These are phyloP conservation scores for Coniella lustricola DNA, from an alignment of 2,329 filamentous ascomycete species.

Conservation along the genomic window DNA sequence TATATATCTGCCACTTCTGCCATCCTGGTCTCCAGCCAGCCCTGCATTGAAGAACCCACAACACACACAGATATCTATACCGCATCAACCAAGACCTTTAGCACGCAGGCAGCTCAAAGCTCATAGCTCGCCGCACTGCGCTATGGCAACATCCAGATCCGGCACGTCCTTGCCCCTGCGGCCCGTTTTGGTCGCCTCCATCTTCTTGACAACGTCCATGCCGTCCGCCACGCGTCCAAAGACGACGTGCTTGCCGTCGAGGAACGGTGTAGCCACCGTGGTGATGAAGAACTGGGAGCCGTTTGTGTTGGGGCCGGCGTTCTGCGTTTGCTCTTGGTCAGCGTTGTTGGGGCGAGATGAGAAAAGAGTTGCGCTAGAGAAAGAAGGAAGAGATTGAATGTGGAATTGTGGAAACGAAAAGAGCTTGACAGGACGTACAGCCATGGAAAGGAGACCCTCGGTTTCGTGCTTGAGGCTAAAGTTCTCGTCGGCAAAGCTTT, in stretches of 20 bases:
- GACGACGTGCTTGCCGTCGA: constrained; percentile 91
- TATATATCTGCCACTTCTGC: too few relatives aligned
- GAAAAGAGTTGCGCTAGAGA: neutral
- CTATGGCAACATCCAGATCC: constrained; percentile 74
- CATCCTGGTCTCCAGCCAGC: too few relatives aligned
- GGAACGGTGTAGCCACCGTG: constrained; percentile 74
- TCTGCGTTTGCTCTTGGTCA: constrained; percentile 45
- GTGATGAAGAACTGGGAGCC: constrained; percentile 98
- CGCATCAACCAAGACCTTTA: too few relatives aligned
- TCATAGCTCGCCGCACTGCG: constrained; percentile 93
- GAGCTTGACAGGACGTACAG: too few relatives aligned
- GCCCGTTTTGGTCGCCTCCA: constrained; percentile 83
- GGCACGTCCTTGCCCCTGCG: constrained; percentile 69
- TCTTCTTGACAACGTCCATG: constrained; percentile 84
- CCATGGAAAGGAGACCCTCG: constrained; percentile 85
- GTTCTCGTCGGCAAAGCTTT: constrained; percentile 85
- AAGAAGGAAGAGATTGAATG: neutral
- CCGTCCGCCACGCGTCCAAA: constrained; percentile 88
- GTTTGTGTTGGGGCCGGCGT: constrained; percentile 86
- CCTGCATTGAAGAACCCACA: too few relatives aligned
- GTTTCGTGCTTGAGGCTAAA: constrained; percentile 72
- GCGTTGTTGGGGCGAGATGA: neutral
- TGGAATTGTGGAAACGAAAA: too few relatives aligned
- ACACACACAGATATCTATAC: too few relatives aligned
- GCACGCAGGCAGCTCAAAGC: too few relatives aligned